Percentiles rank a stretch among this genome's conserved stretches.
Conservation (phyloP, 106 monocot genomes). For the Narthecium ossifragum region DNA sequence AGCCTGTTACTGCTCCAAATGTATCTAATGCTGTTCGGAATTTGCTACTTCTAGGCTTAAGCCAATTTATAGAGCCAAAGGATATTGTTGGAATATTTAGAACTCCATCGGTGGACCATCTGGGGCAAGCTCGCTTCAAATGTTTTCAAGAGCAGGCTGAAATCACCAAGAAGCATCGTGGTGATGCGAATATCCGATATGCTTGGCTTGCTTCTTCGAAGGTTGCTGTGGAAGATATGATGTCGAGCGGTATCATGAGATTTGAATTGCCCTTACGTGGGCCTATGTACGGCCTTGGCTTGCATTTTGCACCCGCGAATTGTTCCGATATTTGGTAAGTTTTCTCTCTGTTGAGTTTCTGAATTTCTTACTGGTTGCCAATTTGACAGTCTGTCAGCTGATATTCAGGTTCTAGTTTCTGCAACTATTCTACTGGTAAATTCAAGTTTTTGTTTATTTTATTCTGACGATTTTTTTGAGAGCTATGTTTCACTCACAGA, state of each 20-base stretch:
- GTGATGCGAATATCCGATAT: conserved; percentile 83
- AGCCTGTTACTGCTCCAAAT: conserved; percentile 8
- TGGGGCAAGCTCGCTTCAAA: conserved; percentile 36
- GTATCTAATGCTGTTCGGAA: conserved; percentile 38
- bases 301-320: conserved; percentile 64
- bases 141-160: conserved; percentile 63
- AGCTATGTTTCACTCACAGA: conserved; percentile 11
- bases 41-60: conserved; percentile 64
- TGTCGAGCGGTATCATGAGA: conserved; percentile 40
- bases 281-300: conserved; percentile 33
- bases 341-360: neutral
- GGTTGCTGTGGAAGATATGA: conserved; percentile 45
- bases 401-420: neutral
- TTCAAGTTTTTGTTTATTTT: too few relatives aligned
- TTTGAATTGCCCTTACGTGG: conserved; percentile 21
- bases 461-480: conserved; percentile 12
- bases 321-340: conserved; percentile 58
- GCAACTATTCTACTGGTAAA: conserved; percentile 5
- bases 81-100: conserved; percentile 62
- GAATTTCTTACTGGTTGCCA: neutral
- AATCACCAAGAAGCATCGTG: conserved; percentile 33
- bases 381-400: neutral
- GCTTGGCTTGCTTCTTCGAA: conserved; percentile 79
- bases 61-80: conserved; percentile 36
- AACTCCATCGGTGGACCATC: conserved; percentile 29